Evolutionary conservation across 2,329 filamentous ascomycete genomes (phyloP), one percentile per base, ranked within the genome.

Genomic region (Juglanconis sp.): DNA sequence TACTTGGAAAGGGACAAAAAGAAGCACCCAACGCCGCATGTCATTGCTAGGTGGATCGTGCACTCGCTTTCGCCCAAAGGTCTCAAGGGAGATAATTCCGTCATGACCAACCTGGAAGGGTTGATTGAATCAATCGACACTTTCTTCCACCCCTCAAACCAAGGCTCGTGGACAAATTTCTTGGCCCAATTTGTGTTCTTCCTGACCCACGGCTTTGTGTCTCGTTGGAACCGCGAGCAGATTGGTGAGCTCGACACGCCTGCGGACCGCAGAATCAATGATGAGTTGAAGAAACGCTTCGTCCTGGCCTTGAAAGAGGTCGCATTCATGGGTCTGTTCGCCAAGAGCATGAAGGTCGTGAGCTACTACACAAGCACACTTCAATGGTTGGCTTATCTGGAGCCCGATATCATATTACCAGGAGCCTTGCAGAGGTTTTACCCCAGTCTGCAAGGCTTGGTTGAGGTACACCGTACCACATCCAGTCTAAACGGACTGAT

Each of bases 111-210:
- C 65, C 82, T 99, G 5, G 94, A 99, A 73, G 94, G 91, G 0
- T 80, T 99, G 56, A 90, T 99, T 66, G 90, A 98, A 73, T 95
- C 93, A 3, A 89, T 98, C 51, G 95, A 99, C 73, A 99, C 95
- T 0, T 99, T 99, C 74, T 99, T 97, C 80, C 95, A 99, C 69
- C 95, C 95, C 2, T 99, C 95, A 2, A 99, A 99, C 73, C 91
- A 94, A 56, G 95, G 95, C 13, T 80, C 80, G 13, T 99, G 95
- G 95, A 96, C 94, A 1, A 92, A 87, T 68, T 90, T 94, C 65
- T 79, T 99, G 48, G 89, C 92, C 3, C 94, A 98, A 73, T 81
- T 99, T 57, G 91, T 95, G 5, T 93, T 93, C 72, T 96, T 96
- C 73, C 81, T 99, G 5, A 89, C 93, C 2, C 95, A 99, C 72